Evolutionary conservation across 768 basidiomycete genomes (phyloP).

Genomic region (Kwoniella heveanensis): DNA sequence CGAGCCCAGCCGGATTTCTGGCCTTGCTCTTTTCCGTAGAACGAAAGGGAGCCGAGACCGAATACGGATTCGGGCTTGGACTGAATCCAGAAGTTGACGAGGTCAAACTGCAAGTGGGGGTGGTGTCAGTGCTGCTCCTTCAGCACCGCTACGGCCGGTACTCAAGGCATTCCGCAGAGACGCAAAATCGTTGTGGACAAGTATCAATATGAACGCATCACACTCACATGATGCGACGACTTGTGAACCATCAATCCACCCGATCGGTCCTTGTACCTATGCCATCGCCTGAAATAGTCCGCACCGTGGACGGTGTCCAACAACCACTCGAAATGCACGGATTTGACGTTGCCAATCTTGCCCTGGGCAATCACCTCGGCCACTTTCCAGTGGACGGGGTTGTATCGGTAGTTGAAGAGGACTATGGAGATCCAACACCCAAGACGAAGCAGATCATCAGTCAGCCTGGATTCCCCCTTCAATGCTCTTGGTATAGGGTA

Average conservation of each 20-base stretch:
- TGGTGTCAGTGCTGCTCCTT: no score
- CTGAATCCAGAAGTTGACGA: slow-evolving; percentile 65
- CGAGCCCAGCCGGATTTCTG: slow-evolving; percentile 61
- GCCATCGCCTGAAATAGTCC: slow-evolving; percentile 64
- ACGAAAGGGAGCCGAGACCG: slow-evolving; percentile 60
- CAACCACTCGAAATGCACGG: slow-evolving; percentile 64
- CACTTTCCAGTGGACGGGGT: slow-evolving; percentile 62
- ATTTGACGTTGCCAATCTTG: slow-evolving; percentile 61
- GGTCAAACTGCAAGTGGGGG: slow-evolving; percentile 59
- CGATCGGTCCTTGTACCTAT: slow-evolving; percentile 56
- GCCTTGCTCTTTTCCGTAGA: slow-evolving; percentile 61
- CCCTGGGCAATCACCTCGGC: slow-evolving; percentile 60
- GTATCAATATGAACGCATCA: no score
- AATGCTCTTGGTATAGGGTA: no score
- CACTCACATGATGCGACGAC: slow-evolving; percentile 47
- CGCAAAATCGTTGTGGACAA: no score
- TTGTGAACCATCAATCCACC: slow-evolving; percentile 51
- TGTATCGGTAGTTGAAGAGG: slow-evolving; percentile 56
- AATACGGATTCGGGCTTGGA: slow-evolving; percentile 60
- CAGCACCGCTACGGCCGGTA: no score
- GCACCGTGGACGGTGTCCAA: slow-evolving; percentile 63
- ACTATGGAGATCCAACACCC: slow-evolving; percentile 14
- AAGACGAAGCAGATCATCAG: slow-evolving; percentile 32
- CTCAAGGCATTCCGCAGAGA: no score
- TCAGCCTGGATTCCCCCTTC: no score